Evolutionary conservation across 2,329 filamentous ascomycete species (phyloP).

Genomic region (Fusarium ambrosium): DNA sequence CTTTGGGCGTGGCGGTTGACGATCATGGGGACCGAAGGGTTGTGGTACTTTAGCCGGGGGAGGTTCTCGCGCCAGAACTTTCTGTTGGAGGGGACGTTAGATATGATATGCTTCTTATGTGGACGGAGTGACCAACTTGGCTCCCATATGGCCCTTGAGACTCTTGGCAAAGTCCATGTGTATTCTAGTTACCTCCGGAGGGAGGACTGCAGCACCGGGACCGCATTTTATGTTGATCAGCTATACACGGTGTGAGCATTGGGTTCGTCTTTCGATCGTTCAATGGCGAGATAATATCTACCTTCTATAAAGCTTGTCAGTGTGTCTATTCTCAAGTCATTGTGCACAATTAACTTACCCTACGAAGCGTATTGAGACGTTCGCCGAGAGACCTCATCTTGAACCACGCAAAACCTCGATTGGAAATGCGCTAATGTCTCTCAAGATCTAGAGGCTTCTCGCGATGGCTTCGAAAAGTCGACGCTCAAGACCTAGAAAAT

Average conservation of each 20-base stretch:
- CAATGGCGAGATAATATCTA: constrained; percentile 49
- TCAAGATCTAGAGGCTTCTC: constrained; percentile 26
- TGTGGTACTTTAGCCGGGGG: constrained; percentile 93
- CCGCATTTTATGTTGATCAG: constrained; percentile 82
- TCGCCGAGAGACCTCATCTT: constrained; percentile 66
- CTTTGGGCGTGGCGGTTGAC: constrained; percentile 77
- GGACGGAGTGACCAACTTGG: constrained; percentile 67
- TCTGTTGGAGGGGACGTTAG: constrained; percentile 61
- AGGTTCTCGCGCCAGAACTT: constrained; percentile 91
- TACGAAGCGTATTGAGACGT: constrained; percentile 80
- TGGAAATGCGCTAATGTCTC: constrained; percentile 31
- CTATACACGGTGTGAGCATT: constrained; percentile 59
- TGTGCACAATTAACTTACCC: constrained; percentile 66
- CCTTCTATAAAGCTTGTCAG: constrained; percentile 56
- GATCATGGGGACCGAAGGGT: constrained; percentile 86
- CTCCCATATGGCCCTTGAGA: constrained; percentile 75
- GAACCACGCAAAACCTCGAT: constrained; percentile 33
- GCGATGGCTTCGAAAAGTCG: constrained; percentile 46
- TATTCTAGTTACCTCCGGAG: constrained; percentile 80
- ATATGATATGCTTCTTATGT: neutral
- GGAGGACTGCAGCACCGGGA: constrained; percentile 85
- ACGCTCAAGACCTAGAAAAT: constrained; percentile 45
- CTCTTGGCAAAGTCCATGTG: constrained; percentile 78
- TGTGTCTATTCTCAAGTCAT: neutral
- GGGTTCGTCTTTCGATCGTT: constrained; percentile 29